phyloP scores from a whole-genome alignment of 805 yeast genomes.

The Monosporozyma yasuniensis region DNA sequence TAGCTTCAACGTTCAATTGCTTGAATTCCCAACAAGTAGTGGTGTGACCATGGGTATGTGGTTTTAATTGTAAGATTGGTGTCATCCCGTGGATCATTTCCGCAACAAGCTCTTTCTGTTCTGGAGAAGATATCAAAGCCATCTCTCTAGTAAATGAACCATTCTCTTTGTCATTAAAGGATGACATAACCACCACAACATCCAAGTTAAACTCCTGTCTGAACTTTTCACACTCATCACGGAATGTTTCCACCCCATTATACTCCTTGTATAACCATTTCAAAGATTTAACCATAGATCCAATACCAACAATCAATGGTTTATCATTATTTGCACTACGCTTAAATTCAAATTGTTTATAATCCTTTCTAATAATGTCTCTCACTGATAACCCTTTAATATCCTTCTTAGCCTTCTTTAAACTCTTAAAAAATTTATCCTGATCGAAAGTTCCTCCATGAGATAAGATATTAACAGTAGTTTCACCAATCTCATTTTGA shows the following conservation, averaged over 20 bases:
- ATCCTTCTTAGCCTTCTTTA: conserved; percentile 49
- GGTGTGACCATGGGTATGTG: neutral
- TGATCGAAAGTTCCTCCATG: conserved; percentile 9
- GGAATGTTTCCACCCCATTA: conserved; percentile 21
- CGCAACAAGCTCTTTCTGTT: conserved; percentile 10
- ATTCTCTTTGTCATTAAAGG: conserved; percentile 26
- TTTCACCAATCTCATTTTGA: conserved; percentile 9
- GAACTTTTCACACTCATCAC: conserved; percentile 19
- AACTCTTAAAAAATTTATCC: conserved; percentile 23
- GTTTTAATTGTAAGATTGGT: conserved; percentile 9
- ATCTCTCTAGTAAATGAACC: conserved; percentile 39
- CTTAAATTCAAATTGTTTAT: conserved; percentile 53
- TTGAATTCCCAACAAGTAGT: conserved; percentile 18
- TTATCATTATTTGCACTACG: conserved; percentile 2
- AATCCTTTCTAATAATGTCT: conserved; percentile 75
- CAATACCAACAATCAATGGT: conserved; percentile 51
- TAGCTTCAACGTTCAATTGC: conserved; percentile 53
- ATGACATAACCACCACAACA: conserved; percentile 41
- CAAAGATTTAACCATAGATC: conserved; percentile 61
- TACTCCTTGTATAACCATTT: conserved; percentile 39
- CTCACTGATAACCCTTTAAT: conserved; percentile 47
- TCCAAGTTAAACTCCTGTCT: conserved; percentile 30
- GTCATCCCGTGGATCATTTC: conserved; percentile 11
- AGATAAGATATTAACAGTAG: neutral
- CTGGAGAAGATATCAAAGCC: conserved; percentile 20